These are phyloP conservation scores for Plantago rigida DNA, from an alignment of 305 asterid genomes.

Conservation along the genomic window DNA sequence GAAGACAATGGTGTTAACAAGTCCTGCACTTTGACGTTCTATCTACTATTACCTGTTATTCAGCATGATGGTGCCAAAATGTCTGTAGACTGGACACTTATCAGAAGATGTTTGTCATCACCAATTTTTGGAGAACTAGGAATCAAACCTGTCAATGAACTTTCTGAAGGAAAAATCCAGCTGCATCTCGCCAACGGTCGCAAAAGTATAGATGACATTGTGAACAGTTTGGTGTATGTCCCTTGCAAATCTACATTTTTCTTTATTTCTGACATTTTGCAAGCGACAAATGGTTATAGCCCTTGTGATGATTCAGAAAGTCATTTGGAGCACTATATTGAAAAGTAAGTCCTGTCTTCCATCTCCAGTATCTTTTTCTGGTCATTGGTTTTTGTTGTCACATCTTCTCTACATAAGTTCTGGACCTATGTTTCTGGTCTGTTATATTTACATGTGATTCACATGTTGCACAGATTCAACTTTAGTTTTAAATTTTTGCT, in stretches of 20 bases:
- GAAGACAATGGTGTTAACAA: constrained; percentile 35
- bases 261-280: constrained; percentile 61
- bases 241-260: constrained; percentile 63
- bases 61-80: constrained; percentile 34
- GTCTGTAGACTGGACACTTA: constrained; percentile 73
- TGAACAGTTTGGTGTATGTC: constrained; percentile 77
- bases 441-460: constrained; percentile 6
- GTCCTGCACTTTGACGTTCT: constrained; percentile 52
- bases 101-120: constrained; percentile 75
- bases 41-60: constrained; percentile 71
- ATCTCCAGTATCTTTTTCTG: constrained; percentile 17
- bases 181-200: constrained; percentile 74
- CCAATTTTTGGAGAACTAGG: constrained; percentile 52
- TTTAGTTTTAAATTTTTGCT: constrained; percentile 10
- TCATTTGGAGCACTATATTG: constrained; percentile 57
- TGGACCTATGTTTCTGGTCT: constrained; percentile 8
- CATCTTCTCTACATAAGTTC: neutral
- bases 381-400: no score
- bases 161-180: constrained; percentile 30
- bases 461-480: constrained; percentile 7
- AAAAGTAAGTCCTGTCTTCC: constrained; percentile 41
- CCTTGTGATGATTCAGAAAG: constrained; percentile 40
- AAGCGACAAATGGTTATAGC: constrained; percentile 46
- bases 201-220: constrained; percentile 45
- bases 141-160: constrained; percentile 28